phyloP scores from a whole-genome alignment of 2,329 filamentous ascomycete species.

The Aureobasidium lini region DNA sequence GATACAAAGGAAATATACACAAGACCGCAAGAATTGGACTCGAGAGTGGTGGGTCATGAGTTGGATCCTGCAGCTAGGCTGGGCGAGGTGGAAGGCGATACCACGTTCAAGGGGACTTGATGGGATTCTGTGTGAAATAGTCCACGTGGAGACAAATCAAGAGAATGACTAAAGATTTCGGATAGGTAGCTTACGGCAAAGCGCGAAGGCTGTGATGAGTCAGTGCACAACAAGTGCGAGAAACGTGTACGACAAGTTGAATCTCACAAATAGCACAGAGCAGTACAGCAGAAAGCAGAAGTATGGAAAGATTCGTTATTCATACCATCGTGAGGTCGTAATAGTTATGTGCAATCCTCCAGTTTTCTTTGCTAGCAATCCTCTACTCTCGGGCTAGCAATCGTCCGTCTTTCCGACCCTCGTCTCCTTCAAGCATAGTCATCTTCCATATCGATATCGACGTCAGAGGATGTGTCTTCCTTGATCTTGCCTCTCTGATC shows the following conservation, averaged over 20 bases:
- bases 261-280: background rate
- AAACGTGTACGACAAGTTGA: background rate
- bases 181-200: background rate
- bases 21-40: no score
- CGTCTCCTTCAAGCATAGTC: background rate
- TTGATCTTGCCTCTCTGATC: background rate
- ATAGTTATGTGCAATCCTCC: background rate
- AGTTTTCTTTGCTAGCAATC: background rate
- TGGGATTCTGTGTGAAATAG: no score
- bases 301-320: background rate
- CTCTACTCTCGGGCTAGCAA: background rate
- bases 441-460: background rate
- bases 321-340: background rate
- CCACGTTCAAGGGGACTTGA: no score
- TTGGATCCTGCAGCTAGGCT: no score
- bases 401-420: background rate
- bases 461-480: background rate
- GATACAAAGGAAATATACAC: no score
- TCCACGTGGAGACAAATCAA: no score
- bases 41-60: no score
- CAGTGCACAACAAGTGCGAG: background rate
- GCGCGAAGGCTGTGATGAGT: background rate
- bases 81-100: no score
- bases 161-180: no score
- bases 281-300: background rate